A percentile compares a stretch with the other conserved stretches of the same genome.
Evolutionary conservation across 2,329 filamentous ascomycete genomes (phyloP).

Genomic region (Cytospora mali): DNA sequence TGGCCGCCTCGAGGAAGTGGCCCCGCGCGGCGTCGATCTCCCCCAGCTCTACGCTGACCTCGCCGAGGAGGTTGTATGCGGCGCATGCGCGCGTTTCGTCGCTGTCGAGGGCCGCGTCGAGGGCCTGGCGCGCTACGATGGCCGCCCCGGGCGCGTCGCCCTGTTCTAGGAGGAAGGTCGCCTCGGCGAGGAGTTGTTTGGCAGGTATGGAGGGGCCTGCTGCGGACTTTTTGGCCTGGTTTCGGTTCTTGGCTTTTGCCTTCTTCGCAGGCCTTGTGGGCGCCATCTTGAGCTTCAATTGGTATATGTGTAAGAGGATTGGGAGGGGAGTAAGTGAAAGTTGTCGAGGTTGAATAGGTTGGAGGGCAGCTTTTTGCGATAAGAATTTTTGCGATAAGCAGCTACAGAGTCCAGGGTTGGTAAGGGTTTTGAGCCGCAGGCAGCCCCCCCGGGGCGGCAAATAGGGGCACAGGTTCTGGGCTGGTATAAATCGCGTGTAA

Average conservation of each 20-base stretch:
- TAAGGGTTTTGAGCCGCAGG: not conserved
- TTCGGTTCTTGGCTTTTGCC: conserved; percentile 27
- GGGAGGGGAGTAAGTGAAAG: not conserved
- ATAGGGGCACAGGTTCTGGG: not conserved
- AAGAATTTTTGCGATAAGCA: conserved; percentile 1
- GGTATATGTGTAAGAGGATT: not conserved
- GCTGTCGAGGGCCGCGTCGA: conserved; percentile 46
- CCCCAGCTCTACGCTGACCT: conserved; percentile 81
- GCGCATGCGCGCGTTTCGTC: conserved; percentile 54
- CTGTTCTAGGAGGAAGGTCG: conserved; percentile 39
- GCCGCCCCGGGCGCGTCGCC: conserved; percentile 38
- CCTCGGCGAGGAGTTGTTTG: conserved; percentile 37
- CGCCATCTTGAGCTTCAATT: conserved; percentile 25
- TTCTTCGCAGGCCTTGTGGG: conserved; percentile 30
- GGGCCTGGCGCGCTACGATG: conserved; percentile 44
- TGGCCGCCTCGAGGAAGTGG: conserved; percentile 73
- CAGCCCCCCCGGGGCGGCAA: too few relatives aligned
- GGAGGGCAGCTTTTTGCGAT: not conserved
- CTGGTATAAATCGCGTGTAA: not conserved
- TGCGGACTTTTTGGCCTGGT: conserved; percentile 21
- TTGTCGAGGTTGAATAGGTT: not conserved
- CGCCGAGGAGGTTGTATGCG: conserved; percentile 75
- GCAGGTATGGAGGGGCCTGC: conserved; percentile 21
- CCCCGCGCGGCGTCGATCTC: conserved; percentile 74
- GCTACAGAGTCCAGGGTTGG: not conserved